Percentiles rank a stretch among this genome's conserved stretches.
Evolutionary conservation across 2,329 filamentous ascomycete genomes (phyloP).

Genomic region (Hypoxylon sp.): DNA sequence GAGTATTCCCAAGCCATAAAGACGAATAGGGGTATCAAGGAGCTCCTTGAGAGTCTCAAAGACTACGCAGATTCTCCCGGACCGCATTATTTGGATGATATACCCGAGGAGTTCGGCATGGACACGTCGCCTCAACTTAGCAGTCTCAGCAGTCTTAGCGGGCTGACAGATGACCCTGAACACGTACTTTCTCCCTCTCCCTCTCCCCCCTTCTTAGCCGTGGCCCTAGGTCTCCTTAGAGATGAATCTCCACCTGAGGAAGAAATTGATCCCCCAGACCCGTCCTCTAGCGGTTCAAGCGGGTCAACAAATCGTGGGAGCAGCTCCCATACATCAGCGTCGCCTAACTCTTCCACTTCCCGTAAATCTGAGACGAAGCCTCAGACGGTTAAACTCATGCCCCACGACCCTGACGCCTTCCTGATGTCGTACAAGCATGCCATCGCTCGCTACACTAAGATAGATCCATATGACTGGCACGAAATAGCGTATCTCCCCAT

Average conservation of each 20-base stretch:
- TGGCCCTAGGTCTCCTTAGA: neutral
- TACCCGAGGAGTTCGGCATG: neutral
- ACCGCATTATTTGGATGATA: neutral
- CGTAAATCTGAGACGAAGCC: neutral
- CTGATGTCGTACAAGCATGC: conserved; percentile 16
- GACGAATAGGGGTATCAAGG: conserved; percentile 19
- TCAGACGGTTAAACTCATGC: conserved; percentile 32
- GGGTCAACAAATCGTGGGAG: neutral
- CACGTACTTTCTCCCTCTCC: no score
- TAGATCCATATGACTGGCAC: conserved; percentile 17
- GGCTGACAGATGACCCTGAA: no score
- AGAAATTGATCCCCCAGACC: neutral
- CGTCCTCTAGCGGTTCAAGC: neutral
- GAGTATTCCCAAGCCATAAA: conserved; percentile 17
- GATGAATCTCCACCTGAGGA: neutral
- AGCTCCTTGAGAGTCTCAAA: conserved; percentile 20
- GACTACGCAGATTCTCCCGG: conserved; percentile 9
- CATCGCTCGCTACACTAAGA: neutral
- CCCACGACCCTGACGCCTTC: conserved; percentile 38
- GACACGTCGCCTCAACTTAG: no score
- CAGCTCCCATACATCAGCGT: neutral
- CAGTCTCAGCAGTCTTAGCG: no score
- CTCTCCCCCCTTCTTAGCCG: no score
- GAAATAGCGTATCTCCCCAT: conserved; percentile 42
- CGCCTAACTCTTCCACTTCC: neutral